These are phyloP conservation scores for Fagopyrum esculentum DNA, from an alignment of 148 eudicot genomes.

Conservation along the genomic window DNA sequence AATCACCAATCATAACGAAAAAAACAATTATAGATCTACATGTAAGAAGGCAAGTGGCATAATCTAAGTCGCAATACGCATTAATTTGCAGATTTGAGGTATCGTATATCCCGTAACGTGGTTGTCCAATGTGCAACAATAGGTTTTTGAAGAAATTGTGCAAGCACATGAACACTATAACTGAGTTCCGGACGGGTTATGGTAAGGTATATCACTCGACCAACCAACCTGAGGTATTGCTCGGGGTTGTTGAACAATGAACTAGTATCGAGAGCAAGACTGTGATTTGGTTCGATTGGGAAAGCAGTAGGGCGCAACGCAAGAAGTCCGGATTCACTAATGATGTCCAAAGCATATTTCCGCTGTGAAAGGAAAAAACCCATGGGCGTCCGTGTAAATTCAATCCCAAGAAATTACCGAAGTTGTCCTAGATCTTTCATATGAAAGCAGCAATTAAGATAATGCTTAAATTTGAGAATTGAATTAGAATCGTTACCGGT, in stretches of 20 bases:
- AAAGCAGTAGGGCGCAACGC: neutral
- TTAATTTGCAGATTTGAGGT: neutral
- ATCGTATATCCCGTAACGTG: neutral
- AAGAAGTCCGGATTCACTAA: neutral
- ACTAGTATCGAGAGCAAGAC: neutral
- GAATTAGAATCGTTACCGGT: too few species aligned
- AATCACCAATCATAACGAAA: neutral
- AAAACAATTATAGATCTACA: neutral
- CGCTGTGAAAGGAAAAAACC: neutral
- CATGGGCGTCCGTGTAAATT: neutral
- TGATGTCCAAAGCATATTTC: neutral
- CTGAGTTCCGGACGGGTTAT: neutral
- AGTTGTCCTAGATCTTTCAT: neutral
- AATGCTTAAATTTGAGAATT: too few species aligned
- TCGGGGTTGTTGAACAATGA: neutral
- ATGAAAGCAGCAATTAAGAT: too few species aligned
- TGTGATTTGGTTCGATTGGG: neutral
- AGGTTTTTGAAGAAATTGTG: neutral
- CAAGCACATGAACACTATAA: neutral
- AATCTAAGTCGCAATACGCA: neutral
- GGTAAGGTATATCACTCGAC: neutral
- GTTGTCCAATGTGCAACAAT: neutral
- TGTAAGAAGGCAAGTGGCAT: neutral
- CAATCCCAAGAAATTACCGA: neutral
- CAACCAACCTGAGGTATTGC: neutral